A percentile compares a stretch with the other conserved stretches of the same genome.
Evolutionary conservation across 331 rosid genomes (phyloP).

Genomic region (Ulmus americana): DNA sequence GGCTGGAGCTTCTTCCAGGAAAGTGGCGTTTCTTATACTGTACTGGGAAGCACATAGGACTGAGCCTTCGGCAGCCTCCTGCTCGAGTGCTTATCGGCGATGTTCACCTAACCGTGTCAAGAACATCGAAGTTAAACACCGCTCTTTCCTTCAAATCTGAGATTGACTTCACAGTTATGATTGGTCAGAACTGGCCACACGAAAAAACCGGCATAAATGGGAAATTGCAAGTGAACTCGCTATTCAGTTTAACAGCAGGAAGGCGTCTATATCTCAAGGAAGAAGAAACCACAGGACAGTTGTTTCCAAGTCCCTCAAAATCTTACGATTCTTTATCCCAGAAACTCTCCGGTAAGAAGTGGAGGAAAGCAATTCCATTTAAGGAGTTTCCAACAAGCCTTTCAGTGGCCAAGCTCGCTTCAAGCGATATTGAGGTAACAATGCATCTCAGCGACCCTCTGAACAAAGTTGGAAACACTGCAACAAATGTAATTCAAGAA

Average conservation of each 20-base stretch:
- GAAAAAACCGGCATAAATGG: constrained; percentile 68
- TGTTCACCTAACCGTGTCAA: constrained; percentile 55
- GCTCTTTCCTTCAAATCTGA: constrained; percentile 50
- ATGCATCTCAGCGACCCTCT: constrained; percentile 60
- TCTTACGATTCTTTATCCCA: constrained; percentile 46
- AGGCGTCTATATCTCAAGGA: constrained; percentile 66
- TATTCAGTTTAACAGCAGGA: constrained; percentile 52
- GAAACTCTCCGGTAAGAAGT: constrained; percentile 56
- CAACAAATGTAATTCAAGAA: constrained; percentile 57
- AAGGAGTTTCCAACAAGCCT: constrained; percentile 90
- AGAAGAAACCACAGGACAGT: constrained; percentile 50
- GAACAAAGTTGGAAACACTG: constrained; percentile 38
- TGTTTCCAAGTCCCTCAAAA: constrained; percentile 38
- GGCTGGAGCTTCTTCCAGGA: constrained; percentile 90
- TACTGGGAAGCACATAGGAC: constrained; percentile 88
- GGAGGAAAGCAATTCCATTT: constrained; percentile 73
- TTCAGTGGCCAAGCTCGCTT: constrained; percentile 63
- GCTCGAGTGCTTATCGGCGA: constrained; percentile 70
- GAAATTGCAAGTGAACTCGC: constrained; percentile 53
- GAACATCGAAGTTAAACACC: constrained; percentile 44
- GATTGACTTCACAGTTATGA: constrained; percentile 68
- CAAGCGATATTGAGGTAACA: constrained; percentile 58
- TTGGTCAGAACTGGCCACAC: constrained; percentile 84
- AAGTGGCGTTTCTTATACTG: constrained; percentile 90
- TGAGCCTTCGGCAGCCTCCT: constrained; percentile 80